phyloP scores from a whole-genome alignment of 73 alveolate genomes.

The Paramecium tetraurelia region DNA sequence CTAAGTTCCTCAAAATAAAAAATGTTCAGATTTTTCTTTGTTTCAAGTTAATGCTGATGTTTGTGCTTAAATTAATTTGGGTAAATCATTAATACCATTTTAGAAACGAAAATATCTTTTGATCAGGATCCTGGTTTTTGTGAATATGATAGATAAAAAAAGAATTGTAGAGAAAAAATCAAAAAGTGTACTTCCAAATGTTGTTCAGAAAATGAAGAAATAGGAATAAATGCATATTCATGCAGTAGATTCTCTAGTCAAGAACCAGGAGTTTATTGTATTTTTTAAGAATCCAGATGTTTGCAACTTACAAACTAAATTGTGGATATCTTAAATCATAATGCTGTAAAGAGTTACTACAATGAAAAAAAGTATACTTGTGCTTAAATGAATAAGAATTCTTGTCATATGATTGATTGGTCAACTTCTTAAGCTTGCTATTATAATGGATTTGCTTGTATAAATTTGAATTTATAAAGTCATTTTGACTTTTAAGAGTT shows the following conservation, averaged over 20 bases:
- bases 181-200: not conserved
- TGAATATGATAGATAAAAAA: not conserved
- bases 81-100: not conserved
- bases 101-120: not conserved
- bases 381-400: not conserved
- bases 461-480: not conserved
- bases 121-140: not conserved
- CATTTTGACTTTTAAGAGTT: not conserved
- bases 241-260: not conserved
- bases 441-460: not conserved
- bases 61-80: not conserved
- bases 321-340: not conserved
- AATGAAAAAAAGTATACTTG: not conserved
- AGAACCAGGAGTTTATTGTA: not conserved
- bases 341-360: not conserved
- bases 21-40: too few species aligned
- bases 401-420: slow-evolving; percentile 21
- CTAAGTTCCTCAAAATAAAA: too few species aligned
- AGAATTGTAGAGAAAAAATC: not conserved
- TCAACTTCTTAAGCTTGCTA: not conserved
- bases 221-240: not conserved
- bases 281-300: not conserved
- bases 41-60: not conserved
- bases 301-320: not conserved
- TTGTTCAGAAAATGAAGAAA: not conserved